Evolutionary conservation across 2,329 filamentous ascomycete species (phyloP), one percentile per base, ranked within the genome.

Genomic region (Aureobasidium namibiae): DNA sequence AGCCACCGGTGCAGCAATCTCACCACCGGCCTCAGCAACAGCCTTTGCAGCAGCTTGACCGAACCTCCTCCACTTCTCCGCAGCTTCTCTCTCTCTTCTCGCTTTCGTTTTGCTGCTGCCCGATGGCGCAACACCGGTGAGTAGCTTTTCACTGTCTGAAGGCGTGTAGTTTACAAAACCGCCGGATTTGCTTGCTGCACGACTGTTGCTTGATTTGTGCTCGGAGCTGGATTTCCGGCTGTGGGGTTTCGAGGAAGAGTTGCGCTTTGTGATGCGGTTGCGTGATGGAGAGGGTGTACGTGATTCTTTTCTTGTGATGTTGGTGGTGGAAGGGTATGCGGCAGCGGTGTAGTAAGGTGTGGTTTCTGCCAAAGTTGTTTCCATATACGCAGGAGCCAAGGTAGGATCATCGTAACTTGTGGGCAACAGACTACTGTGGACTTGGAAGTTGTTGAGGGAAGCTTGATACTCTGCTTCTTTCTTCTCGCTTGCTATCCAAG

Each of bases 91-190:
- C 72, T 97, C 92, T 50, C 94, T 78, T 59, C 91, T 78, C n/a
- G 90, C 90, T 72, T 96, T 96, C 7, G 94, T 97, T 81, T 97
- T 97, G 65, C 84, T 88, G 66, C 86, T 91, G 8, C 94, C 94
- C 64, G 87, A 92, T 0, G 92, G 92, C 45, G 94, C 94, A 13
- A 99, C 94, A 4, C 92, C 92, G 6, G 84, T 90, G 72, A 99
- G 83, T 42, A 99, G 86, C 68, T 88, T 83, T 14, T 81, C 77
- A 66, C 85, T 86, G 72, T 99, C 92, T 50, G 81, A 78, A 0
- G 90, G 86, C 0, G 92, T 96, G 74, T 88, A 96, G 73, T 97
- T 97, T 63, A 96, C 90, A 69, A 97, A 97, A 8, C 80, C 82
- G 10, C 78, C 75, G 2, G 63, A 67, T 67, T 63, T 68, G 63